phyloP scores from a whole-genome alignment of 345 rosid species.

The Acer campestre region DNA sequence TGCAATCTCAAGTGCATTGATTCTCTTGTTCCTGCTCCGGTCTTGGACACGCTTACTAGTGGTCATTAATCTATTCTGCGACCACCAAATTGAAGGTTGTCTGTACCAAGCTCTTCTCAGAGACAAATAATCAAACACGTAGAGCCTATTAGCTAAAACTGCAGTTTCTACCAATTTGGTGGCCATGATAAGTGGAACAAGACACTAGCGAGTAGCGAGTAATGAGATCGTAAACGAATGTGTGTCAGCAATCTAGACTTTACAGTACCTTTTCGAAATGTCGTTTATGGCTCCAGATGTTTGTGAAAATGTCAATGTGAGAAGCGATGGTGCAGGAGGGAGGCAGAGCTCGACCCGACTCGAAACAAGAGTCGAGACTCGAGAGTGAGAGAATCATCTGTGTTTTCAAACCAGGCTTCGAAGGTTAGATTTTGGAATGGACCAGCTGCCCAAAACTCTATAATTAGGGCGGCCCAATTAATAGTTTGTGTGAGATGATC shows the following conservation, averaged over 20 bases:
- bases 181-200: conserved; percentile 12
- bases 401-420: not conserved
- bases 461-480: not conserved
- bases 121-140: conserved; percentile 48
- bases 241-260: not conserved
- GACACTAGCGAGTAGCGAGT: not conserved
- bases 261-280: not conserved
- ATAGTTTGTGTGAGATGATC: too few relatives aligned
- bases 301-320: conserved; percentile 3
- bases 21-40: conserved; percentile 67
- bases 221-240: not conserved
- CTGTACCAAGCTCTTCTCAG: conserved; percentile 25
- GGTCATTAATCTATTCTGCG: conserved; percentile 64
- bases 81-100: conserved; percentile 30
- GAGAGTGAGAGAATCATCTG: not conserved
- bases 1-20: conserved; percentile 69
- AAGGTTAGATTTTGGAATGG: not conserved
- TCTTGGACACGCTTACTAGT: conserved; percentile 78
- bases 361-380: not conserved
- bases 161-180: not conserved
- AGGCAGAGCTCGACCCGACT: too few relatives aligned
- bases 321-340: not conserved
- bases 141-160: conserved; percentile 18
- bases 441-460: not conserved
- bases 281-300: not conserved